These are phyloP conservation scores for Ganoderma boninense DNA, from an alignment of 1,284 basidiomycete genomes.

Conservation along the genomic window DNA sequence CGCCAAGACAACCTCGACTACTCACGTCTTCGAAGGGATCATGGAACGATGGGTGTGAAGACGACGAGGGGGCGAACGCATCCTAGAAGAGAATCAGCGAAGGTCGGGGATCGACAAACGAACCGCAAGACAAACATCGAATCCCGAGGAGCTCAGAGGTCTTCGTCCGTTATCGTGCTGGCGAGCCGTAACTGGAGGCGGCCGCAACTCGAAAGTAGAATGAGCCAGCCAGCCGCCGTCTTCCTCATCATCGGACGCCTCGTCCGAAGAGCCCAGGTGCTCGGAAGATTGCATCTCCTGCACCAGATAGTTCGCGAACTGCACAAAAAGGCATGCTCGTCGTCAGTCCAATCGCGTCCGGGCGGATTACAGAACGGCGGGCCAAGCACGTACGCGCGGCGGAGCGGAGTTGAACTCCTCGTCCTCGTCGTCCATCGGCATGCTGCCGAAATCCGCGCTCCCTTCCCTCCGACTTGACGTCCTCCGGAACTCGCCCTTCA, in stretches of 20 bases:
- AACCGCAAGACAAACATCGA: slow-evolving; percentile 59
- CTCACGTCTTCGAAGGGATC: slow-evolving; percentile 60
- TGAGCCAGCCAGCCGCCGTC: slow-evolving; percentile 82
- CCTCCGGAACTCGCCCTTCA: slow-evolving; percentile 67
- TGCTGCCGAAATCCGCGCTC: slow-evolving; percentile 74
- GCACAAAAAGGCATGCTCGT: slow-evolving; percentile 11
- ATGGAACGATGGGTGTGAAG: slow-evolving; percentile 43
- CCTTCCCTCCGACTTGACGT: slow-evolving; percentile 55
- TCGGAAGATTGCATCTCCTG: slow-evolving; percentile 75
- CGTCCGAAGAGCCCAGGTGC: slow-evolving; percentile 59
- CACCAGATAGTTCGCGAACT: slow-evolving; percentile 81
- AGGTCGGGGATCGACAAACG: not conserved
- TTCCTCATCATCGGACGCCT: slow-evolving; percentile 65
- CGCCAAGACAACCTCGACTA: not conserved
- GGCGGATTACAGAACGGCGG: not conserved
- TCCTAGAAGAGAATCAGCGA: slow-evolving; percentile 50
- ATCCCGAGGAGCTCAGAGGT: slow-evolving; percentile 58
- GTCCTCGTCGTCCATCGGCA: slow-evolving; percentile 57
- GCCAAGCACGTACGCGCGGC: slow-evolving; percentile 56
- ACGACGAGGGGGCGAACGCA: slow-evolving; percentile 54
- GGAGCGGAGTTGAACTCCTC: slow-evolving; percentile 47
- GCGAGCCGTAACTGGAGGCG: slow-evolving; percentile 62
- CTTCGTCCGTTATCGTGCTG: slow-evolving; percentile 57
- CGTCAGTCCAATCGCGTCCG: not conserved
- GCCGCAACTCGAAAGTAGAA: slow-evolving; percentile 70